Evolutionary conservation across 768 basidiomycete species (phyloP).

Genomic region (Porphyrellus cyaneotinctus): DNA sequence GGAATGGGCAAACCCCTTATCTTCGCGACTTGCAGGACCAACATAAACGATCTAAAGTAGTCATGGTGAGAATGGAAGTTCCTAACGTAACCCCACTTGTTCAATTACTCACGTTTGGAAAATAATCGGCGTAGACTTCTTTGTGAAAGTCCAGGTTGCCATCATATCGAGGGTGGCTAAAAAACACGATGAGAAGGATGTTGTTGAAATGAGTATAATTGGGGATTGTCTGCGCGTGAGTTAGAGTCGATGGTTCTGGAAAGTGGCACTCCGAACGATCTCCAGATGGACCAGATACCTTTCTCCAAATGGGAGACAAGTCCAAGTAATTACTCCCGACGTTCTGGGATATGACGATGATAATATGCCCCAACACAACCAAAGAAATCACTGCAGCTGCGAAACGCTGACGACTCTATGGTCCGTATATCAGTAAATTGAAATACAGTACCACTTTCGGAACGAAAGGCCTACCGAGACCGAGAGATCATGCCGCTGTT

Average conservation of each 20-base stretch:
- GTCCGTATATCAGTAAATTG: background rate
- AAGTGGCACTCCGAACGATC: constrained; percentile 9
- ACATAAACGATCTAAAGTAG: constrained; percentile 41
- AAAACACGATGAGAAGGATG: constrained; percentile 46
- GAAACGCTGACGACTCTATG: constrained; percentile 6
- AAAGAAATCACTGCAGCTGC: background rate
- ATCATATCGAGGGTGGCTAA: constrained; percentile 47
- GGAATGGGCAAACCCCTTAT: constrained; percentile 44
- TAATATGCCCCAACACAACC: constrained; percentile 7
- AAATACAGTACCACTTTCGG: background rate
- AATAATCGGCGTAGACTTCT: constrained; percentile 45
- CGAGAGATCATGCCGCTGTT: constrained; percentile 6
- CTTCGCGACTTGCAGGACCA: constrained; percentile 45
- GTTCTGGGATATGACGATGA: background rate
- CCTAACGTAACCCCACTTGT: background rate
- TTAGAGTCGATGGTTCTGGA: constrained; percentile 21
- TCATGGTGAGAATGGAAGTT: background rate
- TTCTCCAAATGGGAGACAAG: background rate
- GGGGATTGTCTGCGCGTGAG: constrained; percentile 14
- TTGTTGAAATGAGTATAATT: constrained; percentile 39
- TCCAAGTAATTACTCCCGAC: background rate
- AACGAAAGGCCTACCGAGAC: constrained; percentile 10
- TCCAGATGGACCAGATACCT: background rate
- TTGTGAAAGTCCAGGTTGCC: constrained; percentile 43
- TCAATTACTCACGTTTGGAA: constrained; percentile 41